phyloP scores from a whole-genome alignment of 768 basidiomycete species.

The Tylopilus plumbeoviolaceoides region DNA sequence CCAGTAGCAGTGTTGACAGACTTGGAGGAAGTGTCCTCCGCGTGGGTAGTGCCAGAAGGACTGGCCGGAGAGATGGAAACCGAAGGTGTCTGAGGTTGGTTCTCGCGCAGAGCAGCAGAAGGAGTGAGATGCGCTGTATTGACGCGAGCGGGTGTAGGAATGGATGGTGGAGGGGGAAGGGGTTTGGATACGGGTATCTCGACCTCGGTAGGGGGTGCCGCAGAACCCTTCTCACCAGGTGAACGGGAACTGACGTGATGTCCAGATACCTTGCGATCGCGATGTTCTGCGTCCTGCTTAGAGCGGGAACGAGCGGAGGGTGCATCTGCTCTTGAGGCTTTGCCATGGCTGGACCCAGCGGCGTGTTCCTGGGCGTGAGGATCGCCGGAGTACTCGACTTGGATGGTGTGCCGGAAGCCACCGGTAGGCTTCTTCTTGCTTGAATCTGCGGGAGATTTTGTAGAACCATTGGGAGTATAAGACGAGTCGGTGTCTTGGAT shows the following conservation, averaged over 20 bases:
- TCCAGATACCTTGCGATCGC: constrained; percentile 17
- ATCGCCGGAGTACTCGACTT: constrained; percentile 85
- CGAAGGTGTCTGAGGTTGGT: constrained; percentile 27
- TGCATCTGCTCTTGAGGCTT: constrained; percentile 14
- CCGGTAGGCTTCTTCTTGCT: constrained; percentile 42
- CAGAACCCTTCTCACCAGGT: constrained; percentile 17
- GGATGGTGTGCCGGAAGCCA: constrained; percentile 86
- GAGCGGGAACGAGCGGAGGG: constrained; percentile 9
- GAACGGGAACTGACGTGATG: constrained; percentile 3
- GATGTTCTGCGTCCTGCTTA: constrained; percentile 14
- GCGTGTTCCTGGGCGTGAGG: constrained; percentile 28
- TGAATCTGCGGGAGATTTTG: constrained; percentile 37
- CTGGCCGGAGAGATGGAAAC: constrained; percentile 40
- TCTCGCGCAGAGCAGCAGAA: constrained; percentile 26
- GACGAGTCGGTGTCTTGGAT: constrained; percentile 20
- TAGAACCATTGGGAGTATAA: constrained; percentile 22
- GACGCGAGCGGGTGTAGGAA: constrained; percentile 15
- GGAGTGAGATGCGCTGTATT: constrained; percentile 21
- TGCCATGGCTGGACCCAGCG: constrained; percentile 20
- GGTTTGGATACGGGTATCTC: constrained; percentile 23
- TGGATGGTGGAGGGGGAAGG: constrained; percentile 27
- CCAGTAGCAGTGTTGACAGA: constrained; percentile 27
- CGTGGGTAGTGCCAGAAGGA: constrained; percentile 34
- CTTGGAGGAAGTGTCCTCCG: constrained; percentile 26
- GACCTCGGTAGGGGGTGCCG: constrained; percentile 8